Evolutionary conservation across 2,329 filamentous ascomycete species (phyloP).

Genomic region (Eutypella sp.): DNA sequence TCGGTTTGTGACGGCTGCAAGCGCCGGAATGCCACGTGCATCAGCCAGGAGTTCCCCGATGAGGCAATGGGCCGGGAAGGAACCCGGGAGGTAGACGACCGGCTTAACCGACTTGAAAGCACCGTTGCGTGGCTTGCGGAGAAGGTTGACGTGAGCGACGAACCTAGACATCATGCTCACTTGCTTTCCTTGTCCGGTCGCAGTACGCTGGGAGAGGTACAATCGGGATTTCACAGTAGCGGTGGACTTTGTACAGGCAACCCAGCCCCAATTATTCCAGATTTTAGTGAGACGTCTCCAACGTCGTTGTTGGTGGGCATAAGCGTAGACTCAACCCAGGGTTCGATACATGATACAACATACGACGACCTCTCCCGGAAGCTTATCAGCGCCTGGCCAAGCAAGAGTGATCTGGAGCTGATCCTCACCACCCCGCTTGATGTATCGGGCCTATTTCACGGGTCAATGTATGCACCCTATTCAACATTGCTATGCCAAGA

Average conservation of each 20-base stretch:
- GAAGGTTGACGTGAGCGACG: background rate
- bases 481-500: constrained; percentile 13
- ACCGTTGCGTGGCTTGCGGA: constrained; percentile 27
- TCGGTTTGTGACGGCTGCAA: constrained; percentile 41
- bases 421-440: constrained; percentile 28
- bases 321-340: background rate
- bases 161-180: no score
- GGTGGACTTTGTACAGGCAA: no score
- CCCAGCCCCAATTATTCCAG: no score
- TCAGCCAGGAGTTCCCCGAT: constrained; percentile 44
- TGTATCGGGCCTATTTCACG: constrained; percentile 29
- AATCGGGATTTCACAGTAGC: no score
- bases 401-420: constrained; percentile 29
- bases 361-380: constrained; percentile 22
- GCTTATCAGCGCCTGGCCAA: constrained; percentile 35
- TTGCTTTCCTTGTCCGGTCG: no score
- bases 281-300: no score
- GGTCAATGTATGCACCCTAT: constrained; percentile 30
- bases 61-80: constrained; percentile 14
- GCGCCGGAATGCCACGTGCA: constrained; percentile 36
- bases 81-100: constrained; percentile 17
- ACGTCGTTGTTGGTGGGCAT: background rate
- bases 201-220: no score
- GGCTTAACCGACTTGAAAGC: constrained; percentile 32
- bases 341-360: constrained; percentile 4